These are phyloP conservation scores for Artemisia argyi DNA, from an alignment of 129 eudicot genomes.

Conservation along the genomic window DNA sequence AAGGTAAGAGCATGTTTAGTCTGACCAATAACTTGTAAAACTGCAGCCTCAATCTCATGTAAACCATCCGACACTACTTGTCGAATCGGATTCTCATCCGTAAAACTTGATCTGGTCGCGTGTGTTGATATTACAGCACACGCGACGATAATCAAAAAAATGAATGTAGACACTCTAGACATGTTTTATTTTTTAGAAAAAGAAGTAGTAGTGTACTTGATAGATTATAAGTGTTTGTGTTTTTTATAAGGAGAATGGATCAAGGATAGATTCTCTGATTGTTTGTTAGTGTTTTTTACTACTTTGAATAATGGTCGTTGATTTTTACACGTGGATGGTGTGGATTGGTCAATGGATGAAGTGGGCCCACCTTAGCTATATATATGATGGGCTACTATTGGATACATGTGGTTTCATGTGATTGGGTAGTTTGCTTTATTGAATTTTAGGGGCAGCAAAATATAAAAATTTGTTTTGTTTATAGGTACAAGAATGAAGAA, in stretches of 20 bases:
- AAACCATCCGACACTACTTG: slow-evolving; percentile 72
- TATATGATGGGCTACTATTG: neutral
- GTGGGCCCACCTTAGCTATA: neutral
- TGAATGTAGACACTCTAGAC: slow-evolving; percentile 24
- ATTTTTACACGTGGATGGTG: slow-evolving; percentile 12
- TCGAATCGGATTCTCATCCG: slow-evolving; percentile 76
- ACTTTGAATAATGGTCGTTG: slow-evolving; percentile 7
- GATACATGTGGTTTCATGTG: neutral
- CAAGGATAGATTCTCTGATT: neutral
- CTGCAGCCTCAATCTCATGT: slow-evolving; percentile 51
- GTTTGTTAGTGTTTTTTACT: neutral
- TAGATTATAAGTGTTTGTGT: neutral
- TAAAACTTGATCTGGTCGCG: slow-evolving; percentile 43
- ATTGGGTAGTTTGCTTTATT: neutral
- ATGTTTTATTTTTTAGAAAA: slow-evolving; percentile 5
- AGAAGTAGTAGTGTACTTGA: neutral
- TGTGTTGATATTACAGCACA: slow-evolving; percentile 33
- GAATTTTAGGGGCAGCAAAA: no score
- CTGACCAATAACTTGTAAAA: slow-evolving; percentile 58
- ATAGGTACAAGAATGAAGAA: neutral
- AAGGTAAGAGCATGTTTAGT: slow-evolving; percentile 80
- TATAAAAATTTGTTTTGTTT: neutral
- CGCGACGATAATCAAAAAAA: slow-evolving; percentile 24
- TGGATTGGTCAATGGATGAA: neutral
- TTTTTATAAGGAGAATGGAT: slow-evolving; percentile 9